These are phyloP conservation scores for Lodderomyces elongisporus DNA, from an alignment of 1,139 yeast genomes.

Conservation along the genomic window DNA sequence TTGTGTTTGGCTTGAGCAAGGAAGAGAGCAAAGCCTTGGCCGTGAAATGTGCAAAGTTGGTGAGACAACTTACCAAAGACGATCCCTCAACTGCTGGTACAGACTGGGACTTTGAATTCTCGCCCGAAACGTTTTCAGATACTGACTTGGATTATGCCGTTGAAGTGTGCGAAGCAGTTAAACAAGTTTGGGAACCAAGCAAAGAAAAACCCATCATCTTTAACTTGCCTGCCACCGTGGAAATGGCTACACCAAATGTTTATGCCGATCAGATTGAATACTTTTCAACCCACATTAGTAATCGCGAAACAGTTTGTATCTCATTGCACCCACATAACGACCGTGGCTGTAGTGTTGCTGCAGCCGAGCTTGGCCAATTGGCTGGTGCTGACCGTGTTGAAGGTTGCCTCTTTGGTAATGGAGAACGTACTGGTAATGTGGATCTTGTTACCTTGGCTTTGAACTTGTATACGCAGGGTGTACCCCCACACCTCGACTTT, in stretches of 20 bases:
- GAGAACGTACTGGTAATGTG: constrained; percentile 98
- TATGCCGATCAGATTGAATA: constrained; percentile 97
- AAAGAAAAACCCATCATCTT: constrained; percentile 82
- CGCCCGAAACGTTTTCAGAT: constrained; percentile 93
- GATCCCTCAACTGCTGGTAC: constrained; percentile 71
- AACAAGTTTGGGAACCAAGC: constrained; percentile 86
- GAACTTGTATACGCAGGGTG: constrained; percentile 92
- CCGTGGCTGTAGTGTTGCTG: constrained; percentile 97
- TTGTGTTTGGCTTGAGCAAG: constrained; percentile 81
- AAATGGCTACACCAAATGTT: constrained; percentile 87
- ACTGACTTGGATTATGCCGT: constrained; percentile 81
- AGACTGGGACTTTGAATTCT: constrained; percentile 85
- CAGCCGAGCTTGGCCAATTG: constrained; percentile 86
- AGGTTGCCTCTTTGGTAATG: constrained; percentile 96
- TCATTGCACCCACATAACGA: constrained; percentile 96
- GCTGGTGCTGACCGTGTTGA: constrained; percentile 99
- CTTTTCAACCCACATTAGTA: constrained; percentile 69
- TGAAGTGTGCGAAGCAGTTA: constrained; percentile 91
- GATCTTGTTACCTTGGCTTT: constrained; percentile 90
- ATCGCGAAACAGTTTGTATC: constrained; percentile 81
- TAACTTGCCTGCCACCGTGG: constrained; percentile 98
- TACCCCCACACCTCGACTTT: constrained; percentile 80
- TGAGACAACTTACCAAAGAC: constrained; percentile 81
- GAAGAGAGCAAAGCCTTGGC: constrained; percentile 79
- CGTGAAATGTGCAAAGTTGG: constrained; percentile 74